These are phyloP conservation scores for Saccharomycopsis lassenensis DNA, from an alignment of 805 yeast species.

Conservation along the genomic window DNA sequence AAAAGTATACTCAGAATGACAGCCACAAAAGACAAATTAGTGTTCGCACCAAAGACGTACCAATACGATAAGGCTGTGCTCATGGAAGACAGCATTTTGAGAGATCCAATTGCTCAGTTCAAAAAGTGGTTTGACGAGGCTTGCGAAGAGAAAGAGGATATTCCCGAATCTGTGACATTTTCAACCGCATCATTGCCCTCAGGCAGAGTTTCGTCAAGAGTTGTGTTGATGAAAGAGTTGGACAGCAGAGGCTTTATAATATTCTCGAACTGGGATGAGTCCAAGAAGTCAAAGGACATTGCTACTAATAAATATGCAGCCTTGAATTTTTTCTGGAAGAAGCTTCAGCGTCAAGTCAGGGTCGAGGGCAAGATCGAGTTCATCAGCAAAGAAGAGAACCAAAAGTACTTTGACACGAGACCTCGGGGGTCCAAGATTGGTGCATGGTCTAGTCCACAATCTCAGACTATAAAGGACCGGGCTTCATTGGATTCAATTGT, in stretches of 20 bases:
- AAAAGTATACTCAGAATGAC: too few relatives aligned
- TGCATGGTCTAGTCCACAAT: slow-evolving; percentile 95
- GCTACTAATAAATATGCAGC: slow-evolving; percentile 69
- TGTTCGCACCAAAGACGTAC: slow-evolving; percentile 83
- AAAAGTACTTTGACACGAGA: slow-evolving; percentile 71
- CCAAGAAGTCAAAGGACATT: slow-evolving; percentile 70
- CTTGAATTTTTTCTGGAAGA: slow-evolving; percentile 86
- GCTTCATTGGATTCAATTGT: slow-evolving; percentile 51
- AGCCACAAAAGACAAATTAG: too few relatives aligned
- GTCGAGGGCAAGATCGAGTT: slow-evolving; percentile 78
- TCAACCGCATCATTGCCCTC: slow-evolving; percentile 82
- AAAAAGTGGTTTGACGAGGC: slow-evolving; percentile 81
- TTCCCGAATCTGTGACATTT: slow-evolving; percentile 81
- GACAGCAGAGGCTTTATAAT: slow-evolving; percentile 77
- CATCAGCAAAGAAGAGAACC: slow-evolving; percentile 61
- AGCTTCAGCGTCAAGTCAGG: slow-evolving; percentile 82
- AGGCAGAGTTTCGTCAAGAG: slow-evolving; percentile 81
- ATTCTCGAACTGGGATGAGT: slow-evolving; percentile 84
- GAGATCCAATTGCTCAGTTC: slow-evolving; percentile 69
- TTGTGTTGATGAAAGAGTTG: slow-evolving; percentile 80
- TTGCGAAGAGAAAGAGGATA: slow-evolving; percentile 36
- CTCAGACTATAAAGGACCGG: slow-evolving; percentile 45
- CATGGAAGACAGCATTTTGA: slow-evolving; percentile 38
- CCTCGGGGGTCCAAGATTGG: slow-evolving; percentile 92
- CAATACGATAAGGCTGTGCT: slow-evolving; percentile 69